A percentile compares a stretch with the other conserved stretches of the same genome.
phyloP scores from a whole-genome alignment of 2,329 filamentous ascomycete genomes.

The Colletotrichum eremochloae region DNA sequence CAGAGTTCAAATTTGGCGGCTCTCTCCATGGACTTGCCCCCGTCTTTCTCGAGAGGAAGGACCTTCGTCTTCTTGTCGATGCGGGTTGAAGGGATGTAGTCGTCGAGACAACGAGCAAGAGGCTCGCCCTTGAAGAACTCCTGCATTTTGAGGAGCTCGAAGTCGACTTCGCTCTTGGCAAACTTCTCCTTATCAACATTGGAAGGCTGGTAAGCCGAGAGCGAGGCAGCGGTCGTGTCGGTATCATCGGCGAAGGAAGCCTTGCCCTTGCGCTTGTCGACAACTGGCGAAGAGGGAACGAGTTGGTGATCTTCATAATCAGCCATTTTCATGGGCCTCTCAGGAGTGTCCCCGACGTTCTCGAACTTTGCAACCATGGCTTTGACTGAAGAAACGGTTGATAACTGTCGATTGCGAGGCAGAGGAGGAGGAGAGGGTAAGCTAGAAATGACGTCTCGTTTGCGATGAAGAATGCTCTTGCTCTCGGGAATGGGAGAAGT shows the following conservation, averaged over 20 bases:
- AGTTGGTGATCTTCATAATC: background rate
- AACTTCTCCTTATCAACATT: background rate
- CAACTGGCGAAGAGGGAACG: conserved; percentile 9
- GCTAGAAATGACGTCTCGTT: conserved; percentile 31
- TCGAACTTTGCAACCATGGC: conserved; percentile 40
- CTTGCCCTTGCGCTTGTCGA: conserved; percentile 26
- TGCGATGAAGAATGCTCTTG: conserved; percentile 23
- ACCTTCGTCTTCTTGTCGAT: conserved; percentile 20
- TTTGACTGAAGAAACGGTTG: conserved; percentile 32
- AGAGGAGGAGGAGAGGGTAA: background rate
- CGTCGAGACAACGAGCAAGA: conserved; percentile 31
- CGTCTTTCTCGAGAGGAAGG: conserved; percentile 21
- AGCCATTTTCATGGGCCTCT: conserved; percentile 10
- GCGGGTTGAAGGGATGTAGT: conserved; percentile 26
- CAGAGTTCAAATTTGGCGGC: conserved; percentile 30
- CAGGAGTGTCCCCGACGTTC: conserved; percentile 3
- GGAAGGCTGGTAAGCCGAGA: background rate
- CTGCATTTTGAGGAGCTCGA: conserved; percentile 37
- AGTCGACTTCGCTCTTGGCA: conserved; percentile 9
- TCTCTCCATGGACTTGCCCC: conserved; percentile 27
- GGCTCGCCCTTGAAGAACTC: conserved; percentile 28
- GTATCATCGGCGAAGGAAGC: conserved; percentile 6
- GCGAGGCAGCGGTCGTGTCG: background rate
- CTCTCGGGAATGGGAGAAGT: conserved; percentile 23
- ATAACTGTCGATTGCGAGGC: conserved; percentile 26